Base-by-base conservation (phyloP, 495 filamentous ascomycete genomes). In the Aspergillus diversus region DNA sequence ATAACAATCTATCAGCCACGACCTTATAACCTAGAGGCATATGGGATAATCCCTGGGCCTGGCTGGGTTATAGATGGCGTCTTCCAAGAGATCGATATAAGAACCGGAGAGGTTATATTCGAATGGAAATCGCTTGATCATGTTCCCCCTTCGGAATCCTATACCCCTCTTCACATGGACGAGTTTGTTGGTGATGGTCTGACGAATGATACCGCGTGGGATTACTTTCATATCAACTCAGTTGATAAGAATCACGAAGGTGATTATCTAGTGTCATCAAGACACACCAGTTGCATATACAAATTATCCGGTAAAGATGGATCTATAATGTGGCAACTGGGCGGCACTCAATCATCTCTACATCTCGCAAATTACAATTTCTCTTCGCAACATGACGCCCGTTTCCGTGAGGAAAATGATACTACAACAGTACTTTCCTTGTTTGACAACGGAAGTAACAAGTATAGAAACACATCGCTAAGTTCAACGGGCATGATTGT, bases 241-340 rank as follows among this genome's bases (percentile, higher is more conserved):
- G 56, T 73, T 4, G 71, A 73, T 46, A 73, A 73, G 49, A 63
- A 66, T 49, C 46, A 7, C 5, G 42, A 65, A 7, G 81, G 83
- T 1, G 77, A 83, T 65, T 86, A 84, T 61, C 66, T 86, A 0
- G 70, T 86, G 33, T 84, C 83, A 0, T 74, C 79, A 8, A 77
- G 83, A 7, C 75, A 84, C 63, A 73, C 76, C 2, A 77, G 75
- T 64, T 69, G 75, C 43, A 75, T 86, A 32, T 80, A 77, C 70
- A 79, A 79, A 59, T 78, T 86, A 63, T 81, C 79, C 48, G 81
- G 81, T 15, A 79, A 73, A 33, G 73, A 80, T 51, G 82, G 84
- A n/a, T 66, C 68, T 7, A 75, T 85, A 51, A 76, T 84, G 39
- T 86, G 84, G 84, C 76, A 75, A 27, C 67, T 86, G 56, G 71